Conservation (phyloP, 2,329 filamentous ascomycete species). For the Fusarium torreyae region DNA sequence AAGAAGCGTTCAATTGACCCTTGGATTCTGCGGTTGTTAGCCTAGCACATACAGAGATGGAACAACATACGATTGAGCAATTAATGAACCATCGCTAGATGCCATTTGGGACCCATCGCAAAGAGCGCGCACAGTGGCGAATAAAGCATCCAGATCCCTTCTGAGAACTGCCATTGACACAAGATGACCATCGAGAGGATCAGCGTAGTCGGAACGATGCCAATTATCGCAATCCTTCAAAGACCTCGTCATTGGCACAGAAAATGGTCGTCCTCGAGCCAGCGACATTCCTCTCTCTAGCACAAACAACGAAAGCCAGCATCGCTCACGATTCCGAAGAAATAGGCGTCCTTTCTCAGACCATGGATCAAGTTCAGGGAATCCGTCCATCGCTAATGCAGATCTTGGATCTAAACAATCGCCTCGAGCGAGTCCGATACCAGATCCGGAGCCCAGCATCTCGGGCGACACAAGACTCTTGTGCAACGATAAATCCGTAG, state of each 20-base stretch:
- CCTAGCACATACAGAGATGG: fast-evolving
- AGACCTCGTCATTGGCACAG: conserved; percentile 75
- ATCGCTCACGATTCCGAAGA: conserved; percentile 75
- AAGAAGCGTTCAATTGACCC: conserved; percentile 76
- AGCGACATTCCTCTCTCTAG: conserved; percentile 80
- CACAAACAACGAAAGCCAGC: conserved; percentile 81
- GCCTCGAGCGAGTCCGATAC: conserved; percentile 68
- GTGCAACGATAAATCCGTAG: conserved; percentile 78
- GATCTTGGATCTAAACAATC: conserved; percentile 78
- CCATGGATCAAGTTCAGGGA: conserved; percentile 71
- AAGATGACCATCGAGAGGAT: conserved; percentile 78
- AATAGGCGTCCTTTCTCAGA: conserved; percentile 74
- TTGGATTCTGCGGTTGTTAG: conserved; percentile 62
- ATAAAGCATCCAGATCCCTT: conserved; percentile 73
- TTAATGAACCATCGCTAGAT: conserved; percentile 65
- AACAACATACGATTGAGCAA: conserved; percentile 66
- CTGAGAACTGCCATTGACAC: conserved; percentile 80
- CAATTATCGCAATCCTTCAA: conserved; percentile 78
- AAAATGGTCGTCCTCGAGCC: conserved; percentile 78
- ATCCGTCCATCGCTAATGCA: conserved; percentile 78
- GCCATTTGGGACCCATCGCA: conserved; percentile 70
- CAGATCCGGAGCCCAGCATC: conserved; percentile 62
- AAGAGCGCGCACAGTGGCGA: conserved; percentile 70
- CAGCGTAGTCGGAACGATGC: conserved; percentile 75
- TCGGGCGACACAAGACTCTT: conserved; percentile 74